These are phyloP conservation scores for Fraxinus cuspidata DNA, from an alignment of 257 asterid genomes.

Conservation along the genomic window DNA sequence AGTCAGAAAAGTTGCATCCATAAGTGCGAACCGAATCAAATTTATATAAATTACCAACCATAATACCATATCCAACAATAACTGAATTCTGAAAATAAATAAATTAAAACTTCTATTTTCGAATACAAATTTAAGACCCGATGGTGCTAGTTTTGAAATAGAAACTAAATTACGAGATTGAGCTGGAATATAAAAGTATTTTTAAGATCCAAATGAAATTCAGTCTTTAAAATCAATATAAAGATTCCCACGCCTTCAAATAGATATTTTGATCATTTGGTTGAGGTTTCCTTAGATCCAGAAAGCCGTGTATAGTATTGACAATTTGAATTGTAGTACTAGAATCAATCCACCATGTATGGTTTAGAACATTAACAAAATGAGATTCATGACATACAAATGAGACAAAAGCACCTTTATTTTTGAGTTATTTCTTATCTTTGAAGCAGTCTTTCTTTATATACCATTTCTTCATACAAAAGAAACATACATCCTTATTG, in stretches of 20 bases:
- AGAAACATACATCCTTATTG: neutral
- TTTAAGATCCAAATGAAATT: neutral
- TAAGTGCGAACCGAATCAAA: neutral
- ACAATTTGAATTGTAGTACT: neutral
- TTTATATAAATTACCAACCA: neutral
- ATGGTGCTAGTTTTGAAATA: neutral
- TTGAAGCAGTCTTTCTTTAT: neutral
- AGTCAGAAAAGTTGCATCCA: neutral
- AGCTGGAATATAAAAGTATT: neutral
- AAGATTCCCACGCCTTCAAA: neutral
- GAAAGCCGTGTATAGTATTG: neutral
- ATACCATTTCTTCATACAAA: neutral
- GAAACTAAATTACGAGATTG: neutral
- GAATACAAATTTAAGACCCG: neutral
- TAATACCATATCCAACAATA: neutral
- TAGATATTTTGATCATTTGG: neutral
- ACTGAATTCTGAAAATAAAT: no score
- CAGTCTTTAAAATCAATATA: neutral
- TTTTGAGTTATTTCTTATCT: neutral
- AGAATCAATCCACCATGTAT: slow-evolving; percentile 4
- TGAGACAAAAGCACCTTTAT: neutral
- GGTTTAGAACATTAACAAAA: neutral
- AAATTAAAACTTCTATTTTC: no score
- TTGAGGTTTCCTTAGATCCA: neutral
- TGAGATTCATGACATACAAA: neutral